Conservation (phyloP, 1,139 yeast species). For the Citeromyces hawaiiensis region DNA sequence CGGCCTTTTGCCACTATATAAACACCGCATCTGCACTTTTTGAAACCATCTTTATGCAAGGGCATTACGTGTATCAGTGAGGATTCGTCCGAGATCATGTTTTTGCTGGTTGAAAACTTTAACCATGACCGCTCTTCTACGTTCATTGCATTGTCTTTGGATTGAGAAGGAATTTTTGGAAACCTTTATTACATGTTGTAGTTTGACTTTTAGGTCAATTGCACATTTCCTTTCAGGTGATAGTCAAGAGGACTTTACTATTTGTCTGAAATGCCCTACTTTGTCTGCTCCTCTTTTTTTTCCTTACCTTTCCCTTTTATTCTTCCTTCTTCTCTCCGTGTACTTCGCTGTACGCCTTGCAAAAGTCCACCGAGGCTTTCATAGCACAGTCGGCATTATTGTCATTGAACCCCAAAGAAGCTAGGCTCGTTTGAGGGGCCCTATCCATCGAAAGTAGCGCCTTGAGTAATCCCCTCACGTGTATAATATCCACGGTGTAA, state of each 20-base stretch:
- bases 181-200: conserved; percentile 6
- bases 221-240: no score
- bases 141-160: conserved; percentile 31
- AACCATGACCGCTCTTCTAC: conserved; percentile 93
- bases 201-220: not conserved
- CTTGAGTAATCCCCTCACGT: conserved; percentile 3
- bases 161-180: conserved; percentile 74
- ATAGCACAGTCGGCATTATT: conserved; percentile 3
- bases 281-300: no score
- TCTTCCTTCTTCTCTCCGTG: no score
- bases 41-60: conserved; percentile 92
- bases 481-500: conserved; percentile 4
- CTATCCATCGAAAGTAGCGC: not conserved
- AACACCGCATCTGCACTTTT: no score
- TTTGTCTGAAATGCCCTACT: no score
- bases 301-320: no score
- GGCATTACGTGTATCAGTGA: conserved; percentile 99
- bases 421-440: not conserved
- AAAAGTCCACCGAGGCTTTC: conserved; percentile 1
- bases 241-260: no score
- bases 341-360: conserved; percentile 1
- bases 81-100: conserved; percentile 99
- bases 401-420: not conserved
- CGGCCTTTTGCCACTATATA: no score
- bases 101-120: conserved; percentile 99